Conservation (phyloP, 176 grass and related monocot species). For the Olyra latifolia region DNA sequence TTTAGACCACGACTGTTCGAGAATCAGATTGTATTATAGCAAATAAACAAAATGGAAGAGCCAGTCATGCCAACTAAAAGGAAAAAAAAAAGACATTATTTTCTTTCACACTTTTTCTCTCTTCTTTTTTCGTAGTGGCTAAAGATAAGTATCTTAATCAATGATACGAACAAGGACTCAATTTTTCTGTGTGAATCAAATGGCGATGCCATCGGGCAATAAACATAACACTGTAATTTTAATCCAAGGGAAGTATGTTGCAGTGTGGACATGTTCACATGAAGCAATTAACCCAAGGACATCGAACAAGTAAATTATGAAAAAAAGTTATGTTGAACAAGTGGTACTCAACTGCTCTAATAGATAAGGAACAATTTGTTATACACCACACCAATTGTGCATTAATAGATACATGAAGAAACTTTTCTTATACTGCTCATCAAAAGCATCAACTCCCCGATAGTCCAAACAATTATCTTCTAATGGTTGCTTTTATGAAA, state of each 20-base stretch:
- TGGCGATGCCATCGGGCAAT: not conserved
- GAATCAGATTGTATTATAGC: not conserved
- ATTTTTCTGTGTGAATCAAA: not conserved
- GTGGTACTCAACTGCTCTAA: not conserved
- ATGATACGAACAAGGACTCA: not conserved
- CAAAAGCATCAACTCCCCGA: not conserved
- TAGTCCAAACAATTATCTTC: not conserved
- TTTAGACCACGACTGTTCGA: not conserved
- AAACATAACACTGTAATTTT: not conserved
- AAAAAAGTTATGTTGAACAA: not conserved
- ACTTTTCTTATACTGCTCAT: not conserved
- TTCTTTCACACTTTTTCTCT: not conserved
- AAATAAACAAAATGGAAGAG: conserved; percentile 8
- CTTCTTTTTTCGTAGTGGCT: not conserved
- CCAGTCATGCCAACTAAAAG: not conserved
- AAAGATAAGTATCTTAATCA: not conserved
- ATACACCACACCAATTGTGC: not conserved
- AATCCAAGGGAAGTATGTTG: not conserved
- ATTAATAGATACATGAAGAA: not conserved
- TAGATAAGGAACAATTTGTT: not conserved
- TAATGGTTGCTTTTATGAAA: not conserved
- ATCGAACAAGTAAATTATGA: not conserved
- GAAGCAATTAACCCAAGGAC: not conserved
- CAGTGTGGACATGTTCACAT: not conserved
- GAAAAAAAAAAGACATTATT: not conserved